Evolutionary conservation across 1,284 basidiomycete species (phyloP), one percentile per base, ranked within the genome.

Genomic region (Leccinum subrobustum): DNA sequence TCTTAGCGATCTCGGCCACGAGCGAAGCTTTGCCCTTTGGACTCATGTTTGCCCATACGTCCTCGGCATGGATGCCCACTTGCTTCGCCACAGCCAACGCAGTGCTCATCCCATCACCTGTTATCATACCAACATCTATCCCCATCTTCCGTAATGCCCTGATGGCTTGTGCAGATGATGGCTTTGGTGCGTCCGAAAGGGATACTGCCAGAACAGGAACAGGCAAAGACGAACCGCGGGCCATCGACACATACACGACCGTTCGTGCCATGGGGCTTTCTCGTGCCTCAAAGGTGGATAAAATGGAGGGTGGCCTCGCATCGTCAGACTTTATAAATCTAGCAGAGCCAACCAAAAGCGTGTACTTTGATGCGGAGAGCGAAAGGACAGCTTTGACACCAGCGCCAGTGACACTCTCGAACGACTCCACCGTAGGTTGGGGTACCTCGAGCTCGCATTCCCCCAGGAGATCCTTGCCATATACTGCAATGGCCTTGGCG

Each of bases 1-100:
- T 83, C 68, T 85, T 82, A 75, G 93, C 90, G 44, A 97, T 76
- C 70, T 95, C 92, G 3, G 85, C 79, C 18, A 98, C 82, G 60
- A 93, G 84, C 18, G 87, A 81, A 0, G 93, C 93, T 74, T 98
- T 98, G 51, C 95, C 95, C 70, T 95, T 92, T 2, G 95, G 95
- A 68, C 89, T 95, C 83, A 98, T 93, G 55, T 86, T 86, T 3
- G 94, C 89, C 84, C 89, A 94, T 0, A 98, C 92, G 58, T 88
- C 82, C 58, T 92, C 87, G 1, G 87, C 81, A 52, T 78, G 77
- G 67, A 98, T 96, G 54, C n/a, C n/a, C n/a, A n/a, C n/a, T 70
- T 94, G 87, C 66, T 85, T 85, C 18, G 95, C 95, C 56, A 98
- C 85, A 2, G 95, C 93, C 33, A 87, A 70, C 3, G 95, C 95